A percentile compares a stretch with the other conserved stretches of the same genome.
Evolutionary conservation across 2,329 filamentous ascomycete species (phyloP).

Genomic region (Achaetomium macrosporum): DNA sequence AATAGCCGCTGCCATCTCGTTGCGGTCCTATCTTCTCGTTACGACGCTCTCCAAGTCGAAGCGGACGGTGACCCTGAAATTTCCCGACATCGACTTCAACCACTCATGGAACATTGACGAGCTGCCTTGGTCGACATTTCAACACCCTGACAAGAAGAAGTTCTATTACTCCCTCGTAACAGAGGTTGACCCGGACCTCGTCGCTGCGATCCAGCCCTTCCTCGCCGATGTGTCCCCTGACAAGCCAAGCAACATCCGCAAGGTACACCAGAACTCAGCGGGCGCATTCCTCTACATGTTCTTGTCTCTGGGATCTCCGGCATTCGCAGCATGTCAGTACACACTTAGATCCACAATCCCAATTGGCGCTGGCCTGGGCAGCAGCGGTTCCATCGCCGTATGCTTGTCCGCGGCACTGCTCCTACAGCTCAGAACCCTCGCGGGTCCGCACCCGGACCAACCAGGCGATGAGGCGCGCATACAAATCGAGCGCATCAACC

Average conservation of each 20-base stretch:
- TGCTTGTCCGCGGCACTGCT: constrained; percentile 81
- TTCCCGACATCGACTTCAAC: constrained; percentile 82
- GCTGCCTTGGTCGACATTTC: constrained; percentile 80
- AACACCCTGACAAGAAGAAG: constrained; percentile 79
- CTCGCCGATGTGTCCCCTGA: constrained; percentile 63
- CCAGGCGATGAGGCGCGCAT: constrained; percentile 78
- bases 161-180: constrained; percentile 89
- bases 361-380: constrained; percentile 84
- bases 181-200: constrained; percentile 72
- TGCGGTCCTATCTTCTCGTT: constrained; percentile 94
- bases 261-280: constrained; percentile 77
- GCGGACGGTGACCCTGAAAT: constrained; percentile 79
- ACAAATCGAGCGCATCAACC: constrained; percentile 92
- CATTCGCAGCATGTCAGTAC: constrained; percentile 77
- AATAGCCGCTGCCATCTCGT: constrained; percentile 89
- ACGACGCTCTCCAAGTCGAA: constrained; percentile 90
- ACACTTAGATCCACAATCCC: constrained; percentile 91
- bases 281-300: constrained; percentile 89
- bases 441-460: constrained; percentile 88
- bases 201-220: constrained; percentile 74
- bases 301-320: constrained; percentile 73
- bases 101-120: constrained; percentile 94
- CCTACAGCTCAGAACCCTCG: constrained; percentile 79
- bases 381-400: constrained; percentile 89
- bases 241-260: constrained; percentile 65